Percentiles rank a stretch among this genome's conserved stretches.
phyloP scores from a whole-genome alignment of 2,329 filamentous ascomycete genomes.

The Aspergillus pseudoviridinutans region DNA sequence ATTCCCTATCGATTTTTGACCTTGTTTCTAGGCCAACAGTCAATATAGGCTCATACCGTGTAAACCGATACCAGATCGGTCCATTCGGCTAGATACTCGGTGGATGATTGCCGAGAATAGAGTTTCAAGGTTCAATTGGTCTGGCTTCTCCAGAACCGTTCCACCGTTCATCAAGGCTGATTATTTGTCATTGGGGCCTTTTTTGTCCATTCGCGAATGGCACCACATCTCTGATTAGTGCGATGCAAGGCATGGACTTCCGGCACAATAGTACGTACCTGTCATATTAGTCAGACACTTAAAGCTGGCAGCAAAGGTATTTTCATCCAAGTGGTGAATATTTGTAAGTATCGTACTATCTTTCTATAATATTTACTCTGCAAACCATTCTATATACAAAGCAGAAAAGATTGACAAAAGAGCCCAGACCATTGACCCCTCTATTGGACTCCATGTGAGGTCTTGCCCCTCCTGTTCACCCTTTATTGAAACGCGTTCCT shows the following conservation, averaged over 20 bases:
- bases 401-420: not conserved
- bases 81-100: not conserved
- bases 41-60: not conserved
- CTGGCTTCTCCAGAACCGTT: not conserved
- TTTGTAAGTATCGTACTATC: not conserved
- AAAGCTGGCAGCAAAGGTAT: not conserved
- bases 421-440: not conserved
- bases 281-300: constrained; percentile 1
- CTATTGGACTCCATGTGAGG: not conserved
- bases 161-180: not conserved
- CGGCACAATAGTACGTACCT: constrained; percentile 1
- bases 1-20: not conserved
- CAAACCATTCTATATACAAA: constrained; percentile 4
- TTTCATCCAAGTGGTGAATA: not conserved
- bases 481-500: constrained; percentile 49
- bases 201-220: not conserved
- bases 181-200: not conserved
- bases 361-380: too few relatives aligned
- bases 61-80: not conserved
- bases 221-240: not conserved
- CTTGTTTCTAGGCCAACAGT: not conserved
- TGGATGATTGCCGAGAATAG: not conserved
- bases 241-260: not conserved
- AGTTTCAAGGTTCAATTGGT: not conserved
- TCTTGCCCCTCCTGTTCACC: not conserved